phyloP scores from a whole-genome alignment of 2,329 filamentous ascomycete genomes.

The Hirsutella rhossiliensis region DNA sequence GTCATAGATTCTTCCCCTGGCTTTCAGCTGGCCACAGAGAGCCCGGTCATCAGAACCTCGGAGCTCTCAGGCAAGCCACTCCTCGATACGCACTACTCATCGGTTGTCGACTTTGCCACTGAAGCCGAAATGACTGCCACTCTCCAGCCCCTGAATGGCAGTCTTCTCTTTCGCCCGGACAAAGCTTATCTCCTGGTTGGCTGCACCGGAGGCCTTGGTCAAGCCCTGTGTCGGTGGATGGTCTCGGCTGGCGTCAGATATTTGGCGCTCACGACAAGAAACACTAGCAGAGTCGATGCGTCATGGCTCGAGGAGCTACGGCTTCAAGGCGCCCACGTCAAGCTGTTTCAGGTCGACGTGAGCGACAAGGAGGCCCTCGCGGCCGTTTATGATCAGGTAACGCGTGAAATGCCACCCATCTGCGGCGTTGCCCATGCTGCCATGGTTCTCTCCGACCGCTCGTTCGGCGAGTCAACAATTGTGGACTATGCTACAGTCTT shows the following conservation, averaged over 20 bases:
- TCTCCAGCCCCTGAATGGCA: not conserved
- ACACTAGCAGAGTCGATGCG: constrained; percentile 20
- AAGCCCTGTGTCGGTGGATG: constrained; percentile 27
- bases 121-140: not conserved
- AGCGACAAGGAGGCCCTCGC: constrained; percentile 2
- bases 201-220: constrained; percentile 20
- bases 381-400: constrained; percentile 6
- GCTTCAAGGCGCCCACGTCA: constrained; percentile 1
- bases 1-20: not conserved
- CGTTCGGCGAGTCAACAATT: constrained; percentile 15
- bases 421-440: constrained; percentile 30
- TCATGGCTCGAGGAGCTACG: constrained; percentile 11
- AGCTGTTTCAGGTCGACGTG: constrained; percentile 4
- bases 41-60: not conserved
- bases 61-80: not conserved
- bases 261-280: constrained; percentile 23
- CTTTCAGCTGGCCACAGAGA: not conserved
- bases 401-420: constrained; percentile 18
- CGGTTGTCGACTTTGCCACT: not conserved
- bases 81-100: not conserved
- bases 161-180: constrained; percentile 10
- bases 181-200: constrained; percentile 22
- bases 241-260: constrained; percentile 21
- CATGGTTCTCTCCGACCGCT: constrained; percentile 27
- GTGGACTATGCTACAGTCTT: constrained; percentile 13